Base-by-base conservation (phyloP, 2,329 filamentous ascomycete genomes). In the Cordyceps fumosorosea region DNA sequence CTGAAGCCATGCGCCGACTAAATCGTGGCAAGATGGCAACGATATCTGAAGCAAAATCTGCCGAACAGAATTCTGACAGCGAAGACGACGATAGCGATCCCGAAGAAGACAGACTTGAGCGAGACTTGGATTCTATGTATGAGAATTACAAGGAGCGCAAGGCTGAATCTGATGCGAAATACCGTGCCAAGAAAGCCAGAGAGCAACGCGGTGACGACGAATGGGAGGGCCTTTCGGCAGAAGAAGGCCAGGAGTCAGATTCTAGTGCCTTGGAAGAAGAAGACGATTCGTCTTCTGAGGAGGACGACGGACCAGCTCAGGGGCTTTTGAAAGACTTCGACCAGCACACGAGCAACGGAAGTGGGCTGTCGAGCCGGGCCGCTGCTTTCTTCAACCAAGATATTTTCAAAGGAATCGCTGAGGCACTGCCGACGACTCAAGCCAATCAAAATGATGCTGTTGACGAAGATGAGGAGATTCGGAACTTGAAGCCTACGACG, bases 311-410 rank as follows among this genome's bases (percentile, higher is more conserved):
- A 2, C 64, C 62, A 3, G 55, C 55, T 3, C 26, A 64, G 3
- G 62, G 67, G 60, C 77, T 80, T 8, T 76, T 75, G 5, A 76
- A 77, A 44, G 78, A 80, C 14, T 74, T 77, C 8, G 79, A 78
- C 32, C 56, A 66, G 34, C 64, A 66, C 34, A 56, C 62, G 5
- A 54, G 72, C 5, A 37, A 29, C 26, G 34, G 26, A 20, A 62
- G 68, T 56, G 70, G 72, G 3, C 80, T 98, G n/a, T 96, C 92
- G 3, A 93, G 88, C 73, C 85, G 91, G 65, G 95, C 95, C 10
- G 84, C 88, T 11, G 84, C 89, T 64, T 99, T 99, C 77, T 99
- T 99, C 74, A 89, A 90, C 68, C 93, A 97, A 72, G 93, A 97
- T 67, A 89, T 99, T 47, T 99, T 99, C 80, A 87, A 93, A 67